Percentiles rank a stretch among this genome's conserved stretches.
Conservation (phyloP, 78 protist species). For the Dictyostelium discoideum region DNA sequence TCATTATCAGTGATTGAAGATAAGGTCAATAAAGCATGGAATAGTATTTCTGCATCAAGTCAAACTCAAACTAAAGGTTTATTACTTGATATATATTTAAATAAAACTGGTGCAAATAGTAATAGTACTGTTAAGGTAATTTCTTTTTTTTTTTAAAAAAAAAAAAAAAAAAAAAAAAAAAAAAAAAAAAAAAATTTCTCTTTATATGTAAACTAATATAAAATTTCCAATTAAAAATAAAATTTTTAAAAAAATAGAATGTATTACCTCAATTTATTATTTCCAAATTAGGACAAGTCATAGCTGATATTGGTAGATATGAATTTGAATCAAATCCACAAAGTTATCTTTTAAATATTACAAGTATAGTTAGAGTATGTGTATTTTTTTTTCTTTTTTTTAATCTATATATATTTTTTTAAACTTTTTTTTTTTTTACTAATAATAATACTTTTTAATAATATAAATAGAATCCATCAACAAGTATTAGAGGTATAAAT, state of each 20-base stretch:
- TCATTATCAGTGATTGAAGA: constrained; percentile 35
- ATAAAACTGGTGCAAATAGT: constrained; percentile 9
- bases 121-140: background rate
- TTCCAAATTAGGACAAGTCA: constrained; percentile 44
- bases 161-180: background rate
- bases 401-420: too few relatives aligned
- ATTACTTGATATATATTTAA: constrained; percentile 24
- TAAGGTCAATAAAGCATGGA: constrained; percentile 48
- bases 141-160: background rate
- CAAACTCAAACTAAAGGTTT: constrained; percentile 1
- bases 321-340: constrained; percentile 23
- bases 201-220: too few relatives aligned
- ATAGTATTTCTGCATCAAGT: background rate
- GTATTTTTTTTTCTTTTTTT: background rate
- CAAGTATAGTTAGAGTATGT: constrained; percentile 42
- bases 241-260: background rate
- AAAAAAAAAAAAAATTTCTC: background rate
- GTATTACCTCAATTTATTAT: constrained; percentile 19
- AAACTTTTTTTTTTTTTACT: background rate
- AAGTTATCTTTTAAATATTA: constrained; percentile 13
- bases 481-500: constrained; percentile 66
- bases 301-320: constrained; percentile 66
- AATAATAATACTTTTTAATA: background rate
- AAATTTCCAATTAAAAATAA: too few relatives aligned
- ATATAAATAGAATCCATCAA: constrained; percentile 34